These are phyloP conservation scores for Xylaria sp. DNA, from an alignment of 2,329 filamentous ascomycete species.

Conservation along the genomic window DNA sequence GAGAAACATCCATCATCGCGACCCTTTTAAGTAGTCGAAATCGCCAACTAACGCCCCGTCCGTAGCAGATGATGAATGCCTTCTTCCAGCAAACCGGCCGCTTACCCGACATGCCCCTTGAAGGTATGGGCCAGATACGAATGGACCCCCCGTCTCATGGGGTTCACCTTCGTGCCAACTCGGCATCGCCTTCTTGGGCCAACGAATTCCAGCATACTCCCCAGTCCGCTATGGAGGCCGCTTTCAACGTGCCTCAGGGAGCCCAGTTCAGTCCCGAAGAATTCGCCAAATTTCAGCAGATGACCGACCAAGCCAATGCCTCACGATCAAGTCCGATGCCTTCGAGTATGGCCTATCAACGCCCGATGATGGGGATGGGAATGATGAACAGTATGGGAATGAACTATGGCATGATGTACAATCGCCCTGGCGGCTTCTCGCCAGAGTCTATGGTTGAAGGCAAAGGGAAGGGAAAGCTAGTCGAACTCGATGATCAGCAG, in stretches of 20 bases:
- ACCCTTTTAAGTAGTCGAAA: background rate
- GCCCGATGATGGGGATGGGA: slow-evolving; percentile 68
- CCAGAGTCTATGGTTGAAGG: slow-evolving; percentile 42
- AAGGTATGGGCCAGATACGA: slow-evolving; percentile 56
- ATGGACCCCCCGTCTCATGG: slow-evolving; percentile 60
- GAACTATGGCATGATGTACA: slow-evolving; percentile 63
- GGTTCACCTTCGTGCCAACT: slow-evolving; percentile 63
- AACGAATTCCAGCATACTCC: slow-evolving; percentile 59
- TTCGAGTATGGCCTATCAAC: slow-evolving; percentile 59
- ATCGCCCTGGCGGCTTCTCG: slow-evolving; percentile 25
- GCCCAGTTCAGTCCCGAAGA: slow-evolving; percentile 82
- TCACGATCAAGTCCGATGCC: slow-evolving; percentile 69
- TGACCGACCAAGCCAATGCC: slow-evolving; percentile 65
- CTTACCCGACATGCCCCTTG: slow-evolving; percentile 65
- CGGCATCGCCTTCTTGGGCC: slow-evolving; percentile 65
- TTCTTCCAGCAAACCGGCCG: slow-evolving; percentile 84
- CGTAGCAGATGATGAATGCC: slow-evolving; percentile 84
- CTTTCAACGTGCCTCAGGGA: slow-evolving; percentile 68
- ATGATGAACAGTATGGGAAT: slow-evolving; percentile 63
- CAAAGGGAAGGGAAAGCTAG: slow-evolving; percentile 90
- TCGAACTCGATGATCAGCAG: slow-evolving; percentile 91
- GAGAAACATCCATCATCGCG: slow-evolving; percentile 33
- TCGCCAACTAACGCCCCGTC: slow-evolving; percentile 42
- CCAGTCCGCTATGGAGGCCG: slow-evolving; percentile 76
- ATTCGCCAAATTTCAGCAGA: slow-evolving; percentile 86